phyloP scores from a whole-genome alignment of 2,329 filamentous ascomycete species.

The Sclerotinia nivalis region DNA sequence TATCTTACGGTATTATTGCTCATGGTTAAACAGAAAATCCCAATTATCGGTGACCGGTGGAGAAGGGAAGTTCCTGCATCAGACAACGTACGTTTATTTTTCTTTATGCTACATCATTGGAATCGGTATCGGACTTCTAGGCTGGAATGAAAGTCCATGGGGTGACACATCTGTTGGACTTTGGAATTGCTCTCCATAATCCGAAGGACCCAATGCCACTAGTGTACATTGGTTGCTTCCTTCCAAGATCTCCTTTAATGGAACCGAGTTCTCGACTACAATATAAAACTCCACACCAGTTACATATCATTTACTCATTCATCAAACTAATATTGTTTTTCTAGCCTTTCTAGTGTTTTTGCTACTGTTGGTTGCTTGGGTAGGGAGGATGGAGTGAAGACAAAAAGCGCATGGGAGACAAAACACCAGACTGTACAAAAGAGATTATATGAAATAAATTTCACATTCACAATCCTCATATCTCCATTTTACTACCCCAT shows the following conservation, averaged over 20 bases:
- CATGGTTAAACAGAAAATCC: constrained; percentile 51
- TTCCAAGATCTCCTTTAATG: background rate
- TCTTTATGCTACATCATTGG: background rate
- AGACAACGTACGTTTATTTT: constrained; percentile 57
- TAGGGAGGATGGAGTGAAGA: constrained; percentile 1
- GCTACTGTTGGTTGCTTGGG: background rate
- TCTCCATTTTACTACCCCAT: background rate
- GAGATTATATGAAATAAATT: constrained; percentile 22
- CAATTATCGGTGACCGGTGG: constrained; percentile 54
- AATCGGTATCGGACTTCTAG: no score
- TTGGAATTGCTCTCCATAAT: background rate
- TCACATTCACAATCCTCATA: background rate
- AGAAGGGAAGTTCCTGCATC: constrained; percentile 57
- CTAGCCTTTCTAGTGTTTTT: constrained; percentile 21
- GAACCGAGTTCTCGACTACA: background rate
- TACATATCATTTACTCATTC: background rate
- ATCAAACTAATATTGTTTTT: background rate
- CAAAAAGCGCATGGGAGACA: constrained; percentile 15
- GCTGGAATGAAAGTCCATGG: background rate
- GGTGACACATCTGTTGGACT: background rate
- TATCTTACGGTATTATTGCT: constrained; percentile 10
- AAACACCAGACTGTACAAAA: constrained; percentile 25
- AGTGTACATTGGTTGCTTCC: constrained; percentile 8
- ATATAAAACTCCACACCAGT: background rate
- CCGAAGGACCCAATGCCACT: background rate